phyloP scores from a whole-genome alignment of 2,329 filamentous ascomycete genomes.

The Microascus cirrosus region DNA sequence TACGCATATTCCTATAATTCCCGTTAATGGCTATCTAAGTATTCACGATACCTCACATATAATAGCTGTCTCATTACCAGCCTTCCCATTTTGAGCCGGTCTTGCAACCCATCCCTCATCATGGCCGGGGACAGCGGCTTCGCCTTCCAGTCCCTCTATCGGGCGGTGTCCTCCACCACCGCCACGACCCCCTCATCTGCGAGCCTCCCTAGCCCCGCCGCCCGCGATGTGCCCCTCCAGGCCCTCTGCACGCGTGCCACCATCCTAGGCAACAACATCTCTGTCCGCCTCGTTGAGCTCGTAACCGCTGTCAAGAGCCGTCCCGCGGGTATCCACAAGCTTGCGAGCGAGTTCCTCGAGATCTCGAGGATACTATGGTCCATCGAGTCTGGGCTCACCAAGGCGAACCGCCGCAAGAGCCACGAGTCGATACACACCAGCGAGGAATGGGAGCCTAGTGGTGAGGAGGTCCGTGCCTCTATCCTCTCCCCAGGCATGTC shows the following conservation, averaged over 20 bases:
- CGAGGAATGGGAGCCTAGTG: background rate
- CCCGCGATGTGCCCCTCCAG: background rate
- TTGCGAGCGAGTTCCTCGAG: conserved; percentile 57
- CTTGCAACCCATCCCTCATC: background rate
- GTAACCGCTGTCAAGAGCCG: conserved; percentile 40
- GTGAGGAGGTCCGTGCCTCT: background rate
- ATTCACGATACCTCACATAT: background rate
- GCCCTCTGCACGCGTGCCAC: conserved; percentile 45
- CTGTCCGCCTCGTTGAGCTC: conserved; percentile 54
- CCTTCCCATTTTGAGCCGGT: background rate
- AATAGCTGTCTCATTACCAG: background rate
- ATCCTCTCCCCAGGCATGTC: conserved; percentile 48
- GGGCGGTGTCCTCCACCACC: background rate
- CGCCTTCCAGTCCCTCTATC: background rate
- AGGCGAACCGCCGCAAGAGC: conserved; percentile 22
- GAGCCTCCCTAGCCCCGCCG: background rate
- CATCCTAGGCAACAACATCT: conserved; percentile 49
- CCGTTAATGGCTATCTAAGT: background rate
- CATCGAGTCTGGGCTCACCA: conserved; percentile 53
- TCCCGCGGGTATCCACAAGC: conserved; percentile 42
- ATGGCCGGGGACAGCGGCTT: background rate
- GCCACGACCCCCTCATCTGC: background rate
- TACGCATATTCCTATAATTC: background rate
- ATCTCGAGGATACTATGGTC: conserved; percentile 55
- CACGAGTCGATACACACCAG: conserved; percentile 32